Base-by-base conservation (phyloP, 176 grass and related monocot genomes). In the Bromus sterilis region DNA sequence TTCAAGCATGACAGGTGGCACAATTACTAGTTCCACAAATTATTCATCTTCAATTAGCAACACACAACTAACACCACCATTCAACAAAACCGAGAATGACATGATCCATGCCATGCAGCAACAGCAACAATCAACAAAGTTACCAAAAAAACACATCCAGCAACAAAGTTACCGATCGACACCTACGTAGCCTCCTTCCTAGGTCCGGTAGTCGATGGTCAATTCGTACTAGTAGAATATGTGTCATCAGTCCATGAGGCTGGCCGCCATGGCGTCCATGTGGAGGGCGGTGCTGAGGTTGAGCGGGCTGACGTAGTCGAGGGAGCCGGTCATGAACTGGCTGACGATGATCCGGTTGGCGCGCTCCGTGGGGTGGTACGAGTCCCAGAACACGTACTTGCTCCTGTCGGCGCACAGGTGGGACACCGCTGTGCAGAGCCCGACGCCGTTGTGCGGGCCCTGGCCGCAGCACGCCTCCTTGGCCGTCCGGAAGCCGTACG, bases 381-480 rank as follows among this genome's bases (percentile, higher is more conserved):
- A n/a, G 82, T 99, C 93, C 96, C 96, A 99, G 88, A 95, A 99
- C 11, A 91, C 96, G 43, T 86, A 93, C 32, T 66, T 33, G 53
- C 39, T 36, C 36, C 96, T 74, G 85, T 99, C 66, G 5, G 71
- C 30, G 85, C 96, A 99, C 4, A 99, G 35, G 63, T 76, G 88
- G 5, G 96, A 95, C 28, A 77, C 16, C 7, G 59, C 0, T 1
- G 96, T 99, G 89, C 96, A 99, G 0, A 99, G 78, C 0, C 96
- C 96, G 0, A 99, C 80, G 9, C 96, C 96, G 12, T 99, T 99
- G 87, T 91, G 78, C 2, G 93, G 93, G 5, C 96, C 96, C 80
- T 99, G 96, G 3, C 96, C 96, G 69, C 96, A 99, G 84, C 96
- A 99, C 51, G 96, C 96, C 25, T 88, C 59, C 77, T 86, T 91